Base-by-base conservation (phyloP, 2,329 filamentous ascomycete species). In the Aspergillus sp. region DNA sequence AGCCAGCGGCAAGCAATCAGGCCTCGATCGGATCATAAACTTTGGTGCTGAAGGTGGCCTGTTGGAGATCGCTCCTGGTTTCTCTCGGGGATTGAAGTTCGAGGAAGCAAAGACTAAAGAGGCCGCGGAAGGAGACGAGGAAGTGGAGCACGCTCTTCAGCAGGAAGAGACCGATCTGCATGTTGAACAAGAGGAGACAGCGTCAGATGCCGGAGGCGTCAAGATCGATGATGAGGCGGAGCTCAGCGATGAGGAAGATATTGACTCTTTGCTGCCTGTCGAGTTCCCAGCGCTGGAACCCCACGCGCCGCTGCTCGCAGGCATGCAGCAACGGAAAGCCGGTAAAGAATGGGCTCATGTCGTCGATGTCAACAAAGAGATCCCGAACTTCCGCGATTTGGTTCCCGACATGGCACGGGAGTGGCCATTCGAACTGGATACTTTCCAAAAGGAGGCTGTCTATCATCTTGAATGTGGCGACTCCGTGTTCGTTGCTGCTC, bases 401-500 rank as follows among this genome's bases (percentile, higher is more conserved):
- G 93, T 99, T 7, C 95, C 95, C 0, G 91, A 98, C 62, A 97
- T 98, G 92, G 95, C 95, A 1, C 86, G 90, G 65, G 90, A 96
- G 65, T 99, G 93, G 91, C 93, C 94, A 0, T 99, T 99, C 67
- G 95, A 99, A 75, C 86, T 98, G 38, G 95, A 99, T 70, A 97
- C 91, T 0, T 99, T 99, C 79, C 95, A 99, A 73, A 99, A 99
- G 73, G 95, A 99, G 79, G 95, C 95, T 5, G 91, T 99, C 2
- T 99, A 98, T 74, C 95, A 98, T 77, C 86, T 99, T 3, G 95
- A 99, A 74, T 92, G 90, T 70, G 94, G 95, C 17, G 95, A 99
- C 72, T 98, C 94, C 0, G 95, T 99, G 25, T 99, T 99, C 70
- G 95, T 99, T 54, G 95, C 95, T 9, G 95, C 95, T 0, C 95